Conservation (phyloP, 1,284 basidiomycete species). For the Marasmius sp. region DNA sequence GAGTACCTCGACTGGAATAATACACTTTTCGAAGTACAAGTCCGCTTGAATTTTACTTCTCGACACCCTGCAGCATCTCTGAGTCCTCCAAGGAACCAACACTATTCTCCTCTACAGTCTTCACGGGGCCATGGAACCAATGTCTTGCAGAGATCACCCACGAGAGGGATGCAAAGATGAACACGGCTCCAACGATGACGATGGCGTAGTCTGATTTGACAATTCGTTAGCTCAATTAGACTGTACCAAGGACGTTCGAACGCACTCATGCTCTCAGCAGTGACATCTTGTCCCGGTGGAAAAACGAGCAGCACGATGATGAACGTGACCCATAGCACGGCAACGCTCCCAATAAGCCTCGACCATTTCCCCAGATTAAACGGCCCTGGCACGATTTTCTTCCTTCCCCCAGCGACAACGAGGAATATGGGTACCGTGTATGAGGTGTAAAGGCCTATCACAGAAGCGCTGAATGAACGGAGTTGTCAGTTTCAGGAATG, state of each 20-base stretch:
- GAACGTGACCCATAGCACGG: slow-evolving; percentile 66
- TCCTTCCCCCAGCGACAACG: slow-evolving; percentile 64
- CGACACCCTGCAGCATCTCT: no score
- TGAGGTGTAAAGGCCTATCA: slow-evolving; percentile 69
- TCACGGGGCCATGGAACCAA: slow-evolving; percentile 71
- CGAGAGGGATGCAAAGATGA: slow-evolving; percentile 60
- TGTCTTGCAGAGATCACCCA: slow-evolving; percentile 67
- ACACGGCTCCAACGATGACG: slow-evolving; percentile 63
- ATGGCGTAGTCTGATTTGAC: slow-evolving; percentile 56
- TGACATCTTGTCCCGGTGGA: slow-evolving; percentile 44
- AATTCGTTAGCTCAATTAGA: neutral
- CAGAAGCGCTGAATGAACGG: slow-evolving; percentile 49
- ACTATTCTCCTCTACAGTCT: slow-evolving; percentile 40
- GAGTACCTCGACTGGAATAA: no score
- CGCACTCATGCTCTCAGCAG: slow-evolving; percentile 51
- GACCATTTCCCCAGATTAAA: slow-evolving; percentile 64
- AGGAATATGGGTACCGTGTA: slow-evolving; percentile 70
- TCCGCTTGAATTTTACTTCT: no score
- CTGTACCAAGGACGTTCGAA: neutral
- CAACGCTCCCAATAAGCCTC: slow-evolving; percentile 55
- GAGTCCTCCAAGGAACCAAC: no score
- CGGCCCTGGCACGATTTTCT: slow-evolving; percentile 55
- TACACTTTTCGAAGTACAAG: no score
- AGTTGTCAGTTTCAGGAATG: slow-evolving; percentile 2
- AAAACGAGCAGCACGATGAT: slow-evolving; percentile 63